A percentile compares a stretch with the other conserved stretches of the same genome.
Evolutionary conservation across 805 yeast species (phyloP).

Genomic region (Starmerella sp.): DNA sequence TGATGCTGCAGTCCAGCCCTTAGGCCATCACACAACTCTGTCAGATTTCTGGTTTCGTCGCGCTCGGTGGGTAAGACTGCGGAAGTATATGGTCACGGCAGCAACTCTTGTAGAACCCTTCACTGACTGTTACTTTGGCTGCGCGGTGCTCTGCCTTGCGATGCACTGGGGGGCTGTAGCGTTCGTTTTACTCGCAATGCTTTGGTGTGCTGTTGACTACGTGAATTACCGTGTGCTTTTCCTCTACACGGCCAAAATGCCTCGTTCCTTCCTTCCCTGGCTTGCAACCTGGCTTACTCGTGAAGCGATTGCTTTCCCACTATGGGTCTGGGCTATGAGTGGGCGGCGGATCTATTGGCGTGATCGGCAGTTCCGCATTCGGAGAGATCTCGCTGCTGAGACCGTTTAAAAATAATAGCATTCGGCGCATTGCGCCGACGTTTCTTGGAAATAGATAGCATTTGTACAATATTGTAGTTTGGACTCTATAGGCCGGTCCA

Average conservation of each 20-base stretch:
- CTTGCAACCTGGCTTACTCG: slow-evolving; percentile 51
- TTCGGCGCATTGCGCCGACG: not conserved
- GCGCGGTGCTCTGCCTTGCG: not conserved
- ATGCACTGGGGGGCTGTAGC: not conserved
- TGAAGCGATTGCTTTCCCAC: slow-evolving; percentile 66
- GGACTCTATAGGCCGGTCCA: too few species aligned
- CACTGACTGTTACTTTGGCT: slow-evolving; percentile 58
- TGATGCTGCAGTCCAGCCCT: slow-evolving; percentile 71
- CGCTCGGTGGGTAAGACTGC: slow-evolving; percentile 73
- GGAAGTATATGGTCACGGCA: slow-evolving; percentile 75
- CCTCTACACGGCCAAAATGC: slow-evolving; percentile 3
- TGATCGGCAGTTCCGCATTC: slow-evolving; percentile 61
- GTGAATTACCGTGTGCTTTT: slow-evolving; percentile 35
- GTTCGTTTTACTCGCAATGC: slow-evolving; percentile 34
- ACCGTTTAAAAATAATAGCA: slow-evolving; percentile 27
- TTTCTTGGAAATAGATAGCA: not conserved
- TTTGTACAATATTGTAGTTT: too few species aligned
- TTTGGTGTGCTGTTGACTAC: slow-evolving; percentile 60
- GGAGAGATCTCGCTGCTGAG: slow-evolving; percentile 66
- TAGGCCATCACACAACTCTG: slow-evolving; percentile 31
- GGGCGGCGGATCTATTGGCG: slow-evolving; percentile 62
- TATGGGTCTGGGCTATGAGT: slow-evolving; percentile 69
- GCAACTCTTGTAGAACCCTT: slow-evolving; percentile 82
- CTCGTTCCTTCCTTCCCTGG: slow-evolving; percentile 26
- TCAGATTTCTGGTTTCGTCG: slow-evolving; percentile 55